A percentile compares a stretch with the other conserved stretches of the same genome.
Conservation (phyloP, 371 early-diverging fungal species). For the Mucor indicus region DNA sequence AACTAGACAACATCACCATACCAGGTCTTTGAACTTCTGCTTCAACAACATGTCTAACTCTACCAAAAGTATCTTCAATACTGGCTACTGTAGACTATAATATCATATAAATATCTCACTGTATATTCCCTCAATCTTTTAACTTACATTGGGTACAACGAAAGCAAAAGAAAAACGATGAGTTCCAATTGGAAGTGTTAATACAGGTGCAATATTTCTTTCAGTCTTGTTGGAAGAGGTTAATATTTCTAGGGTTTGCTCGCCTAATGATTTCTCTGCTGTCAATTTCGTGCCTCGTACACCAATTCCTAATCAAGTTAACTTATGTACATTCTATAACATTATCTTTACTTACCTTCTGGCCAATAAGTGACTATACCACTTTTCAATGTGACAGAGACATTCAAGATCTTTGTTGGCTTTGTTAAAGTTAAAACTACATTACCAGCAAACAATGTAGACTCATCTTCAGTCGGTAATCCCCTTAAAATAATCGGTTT, state of each 20-base stretch:
- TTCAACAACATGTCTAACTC: constrained; percentile 36
- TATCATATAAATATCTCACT: background rate
- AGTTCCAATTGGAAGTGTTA: constrained; percentile 25
- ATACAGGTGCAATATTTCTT: constrained; percentile 11
- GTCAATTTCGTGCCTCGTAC: constrained; percentile 36
- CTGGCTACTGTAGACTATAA: constrained; percentile 34
- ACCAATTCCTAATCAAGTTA: constrained; percentile 28
- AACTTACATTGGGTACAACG: constrained; percentile 38
- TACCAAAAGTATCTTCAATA: constrained; percentile 42
- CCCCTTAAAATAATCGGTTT: constrained; percentile 33
- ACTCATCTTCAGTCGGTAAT: constrained; percentile 27
- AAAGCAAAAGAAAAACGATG: constrained; percentile 45
- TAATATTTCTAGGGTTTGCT: constrained; percentile 27
- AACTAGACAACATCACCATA: constrained; percentile 26
- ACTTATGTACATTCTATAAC: background rate
- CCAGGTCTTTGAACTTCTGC: constrained; percentile 38
- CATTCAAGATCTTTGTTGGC: constrained; percentile 22
- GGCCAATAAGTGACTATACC: constrained; percentile 27
- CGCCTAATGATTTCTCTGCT: constrained; percentile 30
- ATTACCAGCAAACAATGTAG: constrained; percentile 28
- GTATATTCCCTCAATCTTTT: background rate
- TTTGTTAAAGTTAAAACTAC: constrained; percentile 24
- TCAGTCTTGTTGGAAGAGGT: constrained; percentile 18
- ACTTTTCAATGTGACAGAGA: constrained; percentile 23
- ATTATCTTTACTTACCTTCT: constrained; percentile 18